A percentile compares a stretch with the other conserved stretches of the same genome.
phyloP scores from a whole-genome alignment of 176 grass and related monocot genomes.

The Tillandsia fasciculata region DNA sequence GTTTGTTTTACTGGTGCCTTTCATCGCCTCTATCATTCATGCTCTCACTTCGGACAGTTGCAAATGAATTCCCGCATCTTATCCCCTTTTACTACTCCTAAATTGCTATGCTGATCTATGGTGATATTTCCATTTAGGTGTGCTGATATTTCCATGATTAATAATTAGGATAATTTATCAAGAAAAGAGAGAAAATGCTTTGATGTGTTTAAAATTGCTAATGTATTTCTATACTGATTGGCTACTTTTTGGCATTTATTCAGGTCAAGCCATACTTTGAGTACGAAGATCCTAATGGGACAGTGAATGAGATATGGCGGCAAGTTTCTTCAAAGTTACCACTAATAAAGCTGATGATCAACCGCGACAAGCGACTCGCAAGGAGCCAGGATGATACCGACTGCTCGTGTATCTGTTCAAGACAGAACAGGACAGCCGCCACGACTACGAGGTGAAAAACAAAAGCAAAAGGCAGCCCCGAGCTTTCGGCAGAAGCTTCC shows the following conservation, averaged over 20 bases:
- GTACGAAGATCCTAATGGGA: conserved; percentile 71
- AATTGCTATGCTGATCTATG: too few species aligned
- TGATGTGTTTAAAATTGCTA: background rate
- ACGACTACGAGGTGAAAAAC: conserved; percentile 18
- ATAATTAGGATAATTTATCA: too few species aligned
- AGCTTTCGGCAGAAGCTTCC: too few species aligned
- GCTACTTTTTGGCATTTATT: background rate
- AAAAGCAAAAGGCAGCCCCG: too few species aligned
- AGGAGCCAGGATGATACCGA: conserved; percentile 39
- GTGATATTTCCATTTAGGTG: too few species aligned
- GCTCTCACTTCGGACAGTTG: too few species aligned
- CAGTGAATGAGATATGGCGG: conserved; percentile 86
- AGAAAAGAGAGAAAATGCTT: background rate
- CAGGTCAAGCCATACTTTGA: conserved; percentile 84
- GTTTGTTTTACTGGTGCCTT: too few species aligned
- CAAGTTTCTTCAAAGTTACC: conserved; percentile 78
- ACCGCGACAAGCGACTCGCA: conserved; percentile 66
- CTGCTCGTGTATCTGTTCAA: conserved; percentile 77
- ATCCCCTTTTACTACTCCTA: too few species aligned
- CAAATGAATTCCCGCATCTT: too few species aligned
- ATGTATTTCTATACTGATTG: background rate
- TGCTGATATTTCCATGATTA: too few species aligned
- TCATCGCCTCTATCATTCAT: background rate
- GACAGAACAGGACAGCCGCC: conserved; percentile 19
- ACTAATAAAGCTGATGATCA: conserved; percentile 72